Percentiles rank a stretch among this genome's conserved stretches.
phyloP scores from a whole-genome alignment of 371 early-diverging fungal species.

The Choanephora cucurbitarum region DNA sequence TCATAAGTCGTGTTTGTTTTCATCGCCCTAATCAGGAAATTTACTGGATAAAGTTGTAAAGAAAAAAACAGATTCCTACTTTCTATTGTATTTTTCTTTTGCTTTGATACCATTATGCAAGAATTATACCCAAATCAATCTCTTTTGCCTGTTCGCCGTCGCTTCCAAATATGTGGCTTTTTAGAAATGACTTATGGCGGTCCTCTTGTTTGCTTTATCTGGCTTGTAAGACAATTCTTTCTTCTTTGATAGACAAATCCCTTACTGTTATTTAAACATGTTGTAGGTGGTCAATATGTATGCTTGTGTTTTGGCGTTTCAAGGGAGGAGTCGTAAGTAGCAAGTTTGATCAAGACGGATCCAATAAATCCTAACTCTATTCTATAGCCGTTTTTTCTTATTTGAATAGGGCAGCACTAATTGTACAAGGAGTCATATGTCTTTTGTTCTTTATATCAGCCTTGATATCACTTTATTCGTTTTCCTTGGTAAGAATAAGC shows the following conservation, averaged over 20 bases:
- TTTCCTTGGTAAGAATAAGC: constrained; percentile 25
- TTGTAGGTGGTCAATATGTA: constrained; percentile 13
- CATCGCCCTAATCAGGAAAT: background rate
- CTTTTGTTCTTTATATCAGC: constrained; percentile 34
- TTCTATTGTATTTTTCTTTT: background rate
- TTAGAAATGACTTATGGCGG: constrained; percentile 7
- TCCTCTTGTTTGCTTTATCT: constrained; percentile 9
- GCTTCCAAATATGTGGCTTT: constrained; percentile 5
- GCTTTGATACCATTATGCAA: constrained; percentile 1
- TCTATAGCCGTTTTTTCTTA: constrained; percentile 41
- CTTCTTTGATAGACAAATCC: no score
- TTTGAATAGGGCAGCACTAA: constrained; percentile 24
- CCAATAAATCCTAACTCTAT: background rate
- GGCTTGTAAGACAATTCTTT: constrained; percentile 12
- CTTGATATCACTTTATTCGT: constrained; percentile 29
- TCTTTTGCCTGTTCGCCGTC: background rate
- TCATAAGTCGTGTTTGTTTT: no score
- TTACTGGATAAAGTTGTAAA: background rate
- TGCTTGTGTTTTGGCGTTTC: constrained; percentile 8
- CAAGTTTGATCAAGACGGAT: background rate
- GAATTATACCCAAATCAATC: background rate
- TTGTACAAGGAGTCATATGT: constrained; percentile 37
- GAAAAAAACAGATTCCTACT: background rate
- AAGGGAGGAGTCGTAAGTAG: constrained; percentile 12
- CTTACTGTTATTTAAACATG: no score